Conservation (phyloP, 2,329 filamentous ascomycete species). For the Cylindrodendrum hubeiense region DNA sequence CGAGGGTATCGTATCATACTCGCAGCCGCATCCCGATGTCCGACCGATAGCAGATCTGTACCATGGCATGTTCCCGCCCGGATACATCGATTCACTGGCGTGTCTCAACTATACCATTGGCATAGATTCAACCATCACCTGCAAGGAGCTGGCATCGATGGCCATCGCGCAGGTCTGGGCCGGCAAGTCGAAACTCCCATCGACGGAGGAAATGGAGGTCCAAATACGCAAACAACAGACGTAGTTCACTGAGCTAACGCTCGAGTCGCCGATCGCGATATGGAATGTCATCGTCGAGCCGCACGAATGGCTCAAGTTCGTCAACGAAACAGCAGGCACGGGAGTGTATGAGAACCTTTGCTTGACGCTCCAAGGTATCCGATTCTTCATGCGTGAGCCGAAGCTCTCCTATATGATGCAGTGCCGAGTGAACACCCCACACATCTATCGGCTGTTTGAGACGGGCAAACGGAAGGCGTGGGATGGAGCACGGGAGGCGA, state of each 20-base stretch:
- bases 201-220: conserved; percentile 48
- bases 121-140: conserved; percentile 47
- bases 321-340: conserved; percentile 55
- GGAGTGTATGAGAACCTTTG: conserved; percentile 54
- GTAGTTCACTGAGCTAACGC: conserved; percentile 30
- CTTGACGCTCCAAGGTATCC: conserved; percentile 52
- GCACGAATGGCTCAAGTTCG: conserved; percentile 51
- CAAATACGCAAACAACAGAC: conserved; percentile 25
- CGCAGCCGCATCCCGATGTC: conserved; percentile 21
- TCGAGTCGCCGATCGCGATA: conserved; percentile 25
- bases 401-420: conserved; percentile 51
- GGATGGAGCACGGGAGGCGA: conserved; percentile 49
- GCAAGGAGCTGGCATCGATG: conserved; percentile 57
- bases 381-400: conserved; percentile 53
- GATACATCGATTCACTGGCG: conserved; percentile 54
- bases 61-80: conserved; percentile 56
- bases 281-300: conserved; percentile 38
- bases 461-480: conserved; percentile 52
- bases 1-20: conserved; percentile 22
- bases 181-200: conserved; percentile 51
- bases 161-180: conserved; percentile 56
- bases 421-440: conserved; percentile 53
- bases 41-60: conserved; percentile 51
- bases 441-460: conserved; percentile 54
- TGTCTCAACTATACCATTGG: conserved; percentile 52